Percentiles rank a stretch among this genome's conserved stretches.
phyloP scores from a whole-genome alignment of 768 basidiomycete species.

The Cystobasidium ongulense region DNA sequence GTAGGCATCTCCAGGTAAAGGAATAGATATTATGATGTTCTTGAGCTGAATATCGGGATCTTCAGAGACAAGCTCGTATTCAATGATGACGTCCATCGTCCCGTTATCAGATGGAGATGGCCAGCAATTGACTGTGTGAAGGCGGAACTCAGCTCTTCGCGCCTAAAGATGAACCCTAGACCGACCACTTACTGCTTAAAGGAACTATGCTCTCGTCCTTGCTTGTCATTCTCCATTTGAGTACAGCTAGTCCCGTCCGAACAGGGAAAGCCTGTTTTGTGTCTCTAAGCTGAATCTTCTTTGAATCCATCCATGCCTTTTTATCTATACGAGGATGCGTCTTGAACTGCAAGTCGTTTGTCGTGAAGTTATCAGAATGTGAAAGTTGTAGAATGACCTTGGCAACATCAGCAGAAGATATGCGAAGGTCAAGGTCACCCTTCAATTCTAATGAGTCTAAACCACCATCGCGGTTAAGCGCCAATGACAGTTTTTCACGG shows the following conservation, averaged over 20 bases:
- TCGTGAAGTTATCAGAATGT: conserved; percentile 53
- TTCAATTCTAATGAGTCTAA: conserved; percentile 81
- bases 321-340: conserved; percentile 92
- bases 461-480: conserved; percentile 81
- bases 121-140: conserved; percentile 79
- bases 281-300: conserved; percentile 75
- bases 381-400: conserved; percentile 62
- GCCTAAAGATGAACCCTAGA: neutral
- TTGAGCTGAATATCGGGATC: conserved; percentile 68
- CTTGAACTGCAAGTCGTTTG: conserved; percentile 79
- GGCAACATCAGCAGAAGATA: conserved; percentile 65
- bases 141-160: neutral
- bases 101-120: conserved; percentile 85
- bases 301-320: conserved; percentile 60
- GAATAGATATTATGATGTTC: conserved; percentile 81
- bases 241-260: conserved; percentile 67
- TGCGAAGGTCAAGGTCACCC: conserved; percentile 86
- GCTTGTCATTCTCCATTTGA: conserved; percentile 85
- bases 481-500: conserved; percentile 71
- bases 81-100: conserved; percentile 88
- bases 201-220: conserved; percentile 89
- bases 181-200: conserved; percentile 64
- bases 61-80: conserved; percentile 74
- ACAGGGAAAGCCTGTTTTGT: conserved; percentile 74
- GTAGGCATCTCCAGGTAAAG: conserved; percentile 78